Conservation (phyloP, 495 filamentous ascomycete species). For the Tuber calosporum region DNA sequence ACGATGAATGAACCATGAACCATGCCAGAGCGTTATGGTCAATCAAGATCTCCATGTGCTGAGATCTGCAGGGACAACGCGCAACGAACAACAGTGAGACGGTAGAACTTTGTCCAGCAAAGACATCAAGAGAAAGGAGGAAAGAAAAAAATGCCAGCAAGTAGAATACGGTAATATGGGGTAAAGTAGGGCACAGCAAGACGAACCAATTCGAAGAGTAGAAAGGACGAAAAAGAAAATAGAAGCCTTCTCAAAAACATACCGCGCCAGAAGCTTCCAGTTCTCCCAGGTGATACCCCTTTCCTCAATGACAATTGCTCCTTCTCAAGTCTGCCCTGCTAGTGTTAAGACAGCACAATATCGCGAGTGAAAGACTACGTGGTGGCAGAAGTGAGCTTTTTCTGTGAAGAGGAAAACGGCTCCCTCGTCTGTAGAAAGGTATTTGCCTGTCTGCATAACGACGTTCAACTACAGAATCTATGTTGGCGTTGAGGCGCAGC, state of each 20-base stretch:
- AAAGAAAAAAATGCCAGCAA: neutral
- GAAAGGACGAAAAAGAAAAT: neutral
- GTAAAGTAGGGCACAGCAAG: neutral
- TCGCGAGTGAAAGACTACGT: neutral
- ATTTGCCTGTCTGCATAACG: neutral
- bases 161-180: neutral
- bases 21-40: neutral
- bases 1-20: neutral
- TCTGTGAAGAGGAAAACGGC: neutral
- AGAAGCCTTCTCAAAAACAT: conserved; percentile 2
- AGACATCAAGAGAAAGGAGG: neutral
- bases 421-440: neutral
- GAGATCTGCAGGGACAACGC: conserved; percentile 1
- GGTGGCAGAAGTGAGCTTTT: neutral
- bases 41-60: neutral
- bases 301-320: neutral
- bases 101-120: neutral
- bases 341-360: neutral
- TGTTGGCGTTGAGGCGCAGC: neutral
- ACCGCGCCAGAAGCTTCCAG: neutral
- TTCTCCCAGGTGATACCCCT: neutral
- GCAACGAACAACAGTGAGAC: neutral
- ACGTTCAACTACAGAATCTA: neutral
- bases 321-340: neutral
- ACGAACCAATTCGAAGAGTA: neutral